A percentile compares a stretch with the other conserved stretches of the same genome.
Evolutionary conservation across 2,329 filamentous ascomycete genomes (phyloP).

Genomic region (Apiospora malaysiana): DNA sequence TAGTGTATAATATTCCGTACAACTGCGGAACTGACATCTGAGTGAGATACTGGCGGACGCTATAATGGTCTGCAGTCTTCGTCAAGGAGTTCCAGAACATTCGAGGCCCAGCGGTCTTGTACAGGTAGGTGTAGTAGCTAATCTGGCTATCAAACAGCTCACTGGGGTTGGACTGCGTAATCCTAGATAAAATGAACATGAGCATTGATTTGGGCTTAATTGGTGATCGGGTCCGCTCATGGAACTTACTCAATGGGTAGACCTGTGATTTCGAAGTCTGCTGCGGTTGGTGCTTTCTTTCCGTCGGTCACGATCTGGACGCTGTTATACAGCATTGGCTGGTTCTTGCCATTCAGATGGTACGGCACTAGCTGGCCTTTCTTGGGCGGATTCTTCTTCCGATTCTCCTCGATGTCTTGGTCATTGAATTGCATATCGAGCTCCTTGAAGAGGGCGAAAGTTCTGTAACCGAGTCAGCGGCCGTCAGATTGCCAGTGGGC

Average conservation of each 20-base stretch:
- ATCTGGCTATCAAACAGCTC: background rate
- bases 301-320: background rate
- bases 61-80: conserved; percentile 27
- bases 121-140: background rate
- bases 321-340: background rate
- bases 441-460: conserved; percentile 3
- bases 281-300: background rate
- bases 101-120: background rate
- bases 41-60: conserved; percentile 23
- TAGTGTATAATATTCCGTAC: background rate
- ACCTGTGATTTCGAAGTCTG: conserved; percentile 16
- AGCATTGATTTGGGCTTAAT: background rate
- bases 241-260: background rate
- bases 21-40: background rate
- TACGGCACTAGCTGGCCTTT: background rate
- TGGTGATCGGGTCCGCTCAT: background rate
- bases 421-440: background rate
- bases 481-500: background rate
- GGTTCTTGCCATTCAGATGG: background rate
- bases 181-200: background rate
- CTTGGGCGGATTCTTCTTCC: background rate
- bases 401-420: background rate
- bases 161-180: background rate
- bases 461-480: conserved; percentile 23
- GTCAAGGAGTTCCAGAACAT: background rate